Conservation (phyloP, 176 grass and related monocot genomes). For the Avena insularis region DNA sequence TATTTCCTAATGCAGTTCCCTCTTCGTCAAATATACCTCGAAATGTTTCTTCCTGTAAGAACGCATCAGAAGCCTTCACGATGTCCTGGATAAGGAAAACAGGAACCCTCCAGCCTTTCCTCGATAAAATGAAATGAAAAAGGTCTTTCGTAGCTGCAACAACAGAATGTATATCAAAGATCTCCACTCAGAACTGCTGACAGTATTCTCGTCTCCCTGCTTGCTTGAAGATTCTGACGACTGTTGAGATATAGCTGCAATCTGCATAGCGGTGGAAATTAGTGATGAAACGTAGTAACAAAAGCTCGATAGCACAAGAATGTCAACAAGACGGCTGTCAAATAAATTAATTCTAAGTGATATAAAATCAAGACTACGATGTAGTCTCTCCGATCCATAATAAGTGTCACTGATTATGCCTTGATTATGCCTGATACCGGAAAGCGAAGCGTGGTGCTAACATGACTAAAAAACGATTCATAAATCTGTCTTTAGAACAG, state of each 20-base stretch:
- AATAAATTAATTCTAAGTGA: neutral
- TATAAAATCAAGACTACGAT: neutral
- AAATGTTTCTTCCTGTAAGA: conserved; percentile 75
- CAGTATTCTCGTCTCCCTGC: conserved; percentile 45
- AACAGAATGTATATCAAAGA: conserved; percentile 93
- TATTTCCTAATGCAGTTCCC: conserved; percentile 12
- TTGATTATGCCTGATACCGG: too few relatives aligned
- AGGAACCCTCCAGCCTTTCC: conserved; percentile 92
- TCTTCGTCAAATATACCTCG: conserved; percentile 65
- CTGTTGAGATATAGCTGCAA: conserved; percentile 90
- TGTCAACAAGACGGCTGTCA: neutral
- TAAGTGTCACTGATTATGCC: too few relatives aligned
- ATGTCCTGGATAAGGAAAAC: conserved; percentile 96
- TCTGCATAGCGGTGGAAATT: conserved; percentile 47
- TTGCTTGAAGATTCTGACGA: conserved; percentile 63
- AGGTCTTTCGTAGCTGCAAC: conserved; percentile 94
- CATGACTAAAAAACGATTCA: too few relatives aligned
- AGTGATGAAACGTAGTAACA: conserved; percentile 14
- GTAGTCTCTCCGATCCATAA: too few relatives aligned
- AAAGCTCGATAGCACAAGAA: conserved; percentile 28
- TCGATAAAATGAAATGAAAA: conserved; percentile 82
- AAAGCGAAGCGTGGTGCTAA: too few relatives aligned
- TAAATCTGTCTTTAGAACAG: too few relatives aligned
- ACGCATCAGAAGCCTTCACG: conserved; percentile 71
- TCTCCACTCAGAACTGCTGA: conserved; percentile 58